Conservation (phyloP, 345 rosid genomes). For the Eucalyptus cloeziana region DNA sequence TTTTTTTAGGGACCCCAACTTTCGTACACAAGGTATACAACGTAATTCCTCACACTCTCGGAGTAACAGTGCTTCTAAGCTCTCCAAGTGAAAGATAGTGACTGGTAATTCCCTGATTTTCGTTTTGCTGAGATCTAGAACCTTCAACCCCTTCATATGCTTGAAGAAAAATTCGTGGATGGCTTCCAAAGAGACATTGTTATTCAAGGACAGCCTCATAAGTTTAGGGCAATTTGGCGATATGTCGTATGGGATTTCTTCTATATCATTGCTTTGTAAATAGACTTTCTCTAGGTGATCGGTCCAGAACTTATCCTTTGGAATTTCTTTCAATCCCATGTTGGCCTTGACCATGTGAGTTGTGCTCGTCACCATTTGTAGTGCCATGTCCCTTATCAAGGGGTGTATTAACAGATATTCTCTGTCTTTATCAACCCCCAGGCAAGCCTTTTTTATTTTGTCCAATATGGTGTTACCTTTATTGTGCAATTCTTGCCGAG, state of each 20-base stretch:
- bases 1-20: not conserved
- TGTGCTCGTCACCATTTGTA: not conserved
- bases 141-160: not conserved
- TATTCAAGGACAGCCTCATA: rapidly evolving
- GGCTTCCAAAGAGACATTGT: rapidly evolving
- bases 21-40: not conserved
- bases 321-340: not conserved
- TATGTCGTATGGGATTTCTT: not conserved
- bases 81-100: not conserved
- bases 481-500: rapidly evolving
- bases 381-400: conserved; percentile 5
- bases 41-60: rapidly evolving
- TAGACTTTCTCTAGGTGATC: not conserved
- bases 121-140: not conserved
- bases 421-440: rapidly evolving
- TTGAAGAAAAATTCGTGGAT: not conserved
- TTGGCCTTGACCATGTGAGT: not conserved
- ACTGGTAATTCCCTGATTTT: not conserved
- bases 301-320: not conserved
- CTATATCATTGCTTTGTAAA: not conserved
- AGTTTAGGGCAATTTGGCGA: not conserved
- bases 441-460: rapidly evolving
- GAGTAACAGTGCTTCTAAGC: not conserved
- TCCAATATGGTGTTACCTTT: rapidly evolving
- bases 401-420: not conserved